A percentile compares a stretch with the other conserved stretches of the same genome.
These are phyloP conservation scores for Eimeria maxima DNA, from an alignment of 169 alveolate genomes.

Conservation along the genomic window DNA sequence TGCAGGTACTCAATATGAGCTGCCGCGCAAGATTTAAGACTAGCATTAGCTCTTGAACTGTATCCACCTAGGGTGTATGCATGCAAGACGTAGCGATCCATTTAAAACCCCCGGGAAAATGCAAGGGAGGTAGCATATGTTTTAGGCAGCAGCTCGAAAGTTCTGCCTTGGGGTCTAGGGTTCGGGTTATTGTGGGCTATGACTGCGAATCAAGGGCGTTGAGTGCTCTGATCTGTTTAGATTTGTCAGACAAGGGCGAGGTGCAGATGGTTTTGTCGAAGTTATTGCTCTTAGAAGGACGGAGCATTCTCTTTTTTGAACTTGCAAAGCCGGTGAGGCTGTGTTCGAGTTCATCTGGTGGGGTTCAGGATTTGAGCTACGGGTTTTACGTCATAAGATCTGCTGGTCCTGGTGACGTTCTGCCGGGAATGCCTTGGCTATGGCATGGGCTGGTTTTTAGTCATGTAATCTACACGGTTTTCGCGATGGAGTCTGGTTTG, in stretches of 20 bases:
- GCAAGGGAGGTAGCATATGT: background rate
- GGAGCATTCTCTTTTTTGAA: slow-evolving; percentile 21
- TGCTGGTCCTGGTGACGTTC: background rate
- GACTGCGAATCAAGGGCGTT: background rate
- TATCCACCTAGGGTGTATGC: background rate
- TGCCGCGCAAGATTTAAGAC: background rate
- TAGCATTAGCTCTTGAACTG: background rate
- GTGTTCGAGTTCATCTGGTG: background rate
- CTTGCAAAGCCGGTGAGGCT: slow-evolving; percentile 52
- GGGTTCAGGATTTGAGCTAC: background rate
- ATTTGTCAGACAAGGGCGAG: slow-evolving; percentile 31
- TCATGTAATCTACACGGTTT: background rate
- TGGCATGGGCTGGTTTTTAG: background rate
- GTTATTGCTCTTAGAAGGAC: slow-evolving; percentile 4
- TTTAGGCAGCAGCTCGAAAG: background rate
- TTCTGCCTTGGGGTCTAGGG: background rate
- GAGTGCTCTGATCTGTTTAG: background rate
- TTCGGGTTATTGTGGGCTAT: background rate
- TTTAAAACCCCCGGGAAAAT: too few species aligned
- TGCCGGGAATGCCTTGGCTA: background rate
- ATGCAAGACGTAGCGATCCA: background rate
- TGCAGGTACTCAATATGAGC: background rate
- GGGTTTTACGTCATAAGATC: background rate
- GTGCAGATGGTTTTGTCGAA: slow-evolving; percentile 2
- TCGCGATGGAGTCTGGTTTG: background rate